These are phyloP conservation scores for Saksenaea vasiformis DNA, from an alignment of 371 early-diverging fungal genomes.

Conservation along the genomic window DNA sequence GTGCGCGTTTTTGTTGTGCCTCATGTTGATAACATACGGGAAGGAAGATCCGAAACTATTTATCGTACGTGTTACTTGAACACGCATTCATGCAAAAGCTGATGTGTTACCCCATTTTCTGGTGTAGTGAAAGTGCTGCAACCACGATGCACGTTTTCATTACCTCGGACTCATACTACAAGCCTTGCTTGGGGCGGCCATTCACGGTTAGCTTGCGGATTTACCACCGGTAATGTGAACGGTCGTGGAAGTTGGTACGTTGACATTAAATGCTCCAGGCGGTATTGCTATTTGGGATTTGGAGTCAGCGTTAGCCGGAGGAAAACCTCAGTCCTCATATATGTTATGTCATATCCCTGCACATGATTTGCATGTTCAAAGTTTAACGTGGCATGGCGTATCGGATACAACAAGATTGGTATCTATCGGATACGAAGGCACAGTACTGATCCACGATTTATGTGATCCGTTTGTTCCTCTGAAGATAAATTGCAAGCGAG, in stretches of 20 bases:
- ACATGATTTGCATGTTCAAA: slow-evolving; percentile 16
- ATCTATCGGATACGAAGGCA: slow-evolving; percentile 19
- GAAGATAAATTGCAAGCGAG: slow-evolving; percentile 11
- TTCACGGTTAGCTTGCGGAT: slow-evolving; percentile 29
- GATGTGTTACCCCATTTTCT: background rate
- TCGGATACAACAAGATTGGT: slow-evolving; percentile 12
- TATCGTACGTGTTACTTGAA: slow-evolving; percentile 22
- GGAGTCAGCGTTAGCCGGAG: slow-evolving; percentile 13
- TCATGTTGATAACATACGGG: slow-evolving; percentile 44
- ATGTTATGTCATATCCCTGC: background rate
- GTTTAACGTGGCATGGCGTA: slow-evolving; percentile 18
- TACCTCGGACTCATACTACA: slow-evolving; percentile 9
- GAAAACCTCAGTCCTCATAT: background rate
- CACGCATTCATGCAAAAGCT: background rate
- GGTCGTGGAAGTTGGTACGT: background rate
- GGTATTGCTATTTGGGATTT: slow-evolving; percentile 30
- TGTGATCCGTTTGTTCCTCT: slow-evolving; percentile 16
- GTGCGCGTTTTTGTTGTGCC: slow-evolving; percentile 60
- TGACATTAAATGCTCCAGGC: slow-evolving; percentile 9
- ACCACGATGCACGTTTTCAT: slow-evolving; percentile 18
- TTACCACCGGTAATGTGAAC: slow-evolving; percentile 17
- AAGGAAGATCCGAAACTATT: slow-evolving; percentile 12
- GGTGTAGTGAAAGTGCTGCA: slow-evolving; percentile 21
- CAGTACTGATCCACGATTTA: slow-evolving; percentile 4
- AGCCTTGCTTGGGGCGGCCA: slow-evolving; percentile 30